Base-by-base conservation (phyloP, 2,329 filamentous ascomycete genomes). In the Aspergillus uvarum region DNA sequence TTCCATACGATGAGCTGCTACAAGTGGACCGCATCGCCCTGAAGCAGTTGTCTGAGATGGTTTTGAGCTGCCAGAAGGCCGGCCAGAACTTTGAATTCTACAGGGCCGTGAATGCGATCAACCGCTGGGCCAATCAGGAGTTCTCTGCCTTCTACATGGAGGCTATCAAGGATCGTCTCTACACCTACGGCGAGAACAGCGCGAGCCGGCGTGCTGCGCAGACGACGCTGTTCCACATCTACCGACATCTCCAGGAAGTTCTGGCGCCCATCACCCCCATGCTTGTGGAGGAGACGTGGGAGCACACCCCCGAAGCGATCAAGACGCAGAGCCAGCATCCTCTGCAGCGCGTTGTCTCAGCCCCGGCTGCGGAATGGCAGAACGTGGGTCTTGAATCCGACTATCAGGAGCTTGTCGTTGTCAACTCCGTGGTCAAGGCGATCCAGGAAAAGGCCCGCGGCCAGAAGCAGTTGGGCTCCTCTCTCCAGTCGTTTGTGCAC, bases 81-180 rank as follows among this genome's bases (percentile, higher is more conserved):
- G 92, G 89, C 70, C 77, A 83, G 38, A 85, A 85, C 26, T 89
- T 91, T 71, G 91, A 96, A 70, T 97, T 96, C 75, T 89, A 92
- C 82, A 90, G 87, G 75, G 93, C 85, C 12, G 81, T 92, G 5
- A 86, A 82, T 60, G 77, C 83, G 4, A 82, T 98, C 64, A 96
- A 93, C 75, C 85, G 86, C 63, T 97, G 93, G 88, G 83, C 96
- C 60, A 87, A 87, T 58, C 87, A 83, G 24, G 91, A 97, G 66
- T 83, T 99, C 24, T 97, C 92, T 0, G 89, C 94, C 0, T 96
- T 97, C 75, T 99, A 98, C 74, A 86, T 99, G 59, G 95, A 99
- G 76, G 87, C 90, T 0, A 82, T 93, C 68, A 99, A 99, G 76
- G 95, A 99, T 70, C 84, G 91, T 3, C 81, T 98, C 1, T 99